Percentiles rank a stretch among this genome's conserved stretches.
These are phyloP conservation scores for Aspergillus sp. DNA, from an alignment of 2,329 filamentous ascomycete species.

Conservation along the genomic window DNA sequence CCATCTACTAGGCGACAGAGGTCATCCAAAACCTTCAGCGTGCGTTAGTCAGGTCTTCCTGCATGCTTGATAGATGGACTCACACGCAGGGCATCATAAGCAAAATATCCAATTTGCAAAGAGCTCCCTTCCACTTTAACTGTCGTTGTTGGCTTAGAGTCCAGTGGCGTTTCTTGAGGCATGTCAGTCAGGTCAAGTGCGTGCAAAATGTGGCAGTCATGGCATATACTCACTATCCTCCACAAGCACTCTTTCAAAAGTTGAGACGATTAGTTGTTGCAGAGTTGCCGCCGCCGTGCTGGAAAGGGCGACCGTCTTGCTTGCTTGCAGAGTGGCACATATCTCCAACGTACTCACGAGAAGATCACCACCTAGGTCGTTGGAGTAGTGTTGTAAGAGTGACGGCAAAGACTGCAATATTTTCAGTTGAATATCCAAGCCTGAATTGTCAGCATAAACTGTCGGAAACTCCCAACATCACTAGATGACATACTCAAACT, in stretches of 20 bases:
- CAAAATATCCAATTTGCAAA: slow-evolving; percentile 68
- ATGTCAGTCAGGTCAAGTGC: slow-evolving; percentile 12
- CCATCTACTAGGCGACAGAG: slow-evolving; percentile 84
- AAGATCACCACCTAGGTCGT: slow-evolving; percentile 74
- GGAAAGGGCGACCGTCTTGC: slow-evolving; percentile 89
- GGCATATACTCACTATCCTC: slow-evolving; percentile 67
- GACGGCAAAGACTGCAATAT: slow-evolving; percentile 90
- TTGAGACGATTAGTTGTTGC: slow-evolving; percentile 86
- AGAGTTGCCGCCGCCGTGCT: slow-evolving; percentile 95
- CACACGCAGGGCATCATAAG: slow-evolving; percentile 79
- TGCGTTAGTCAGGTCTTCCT: slow-evolving; percentile 9
- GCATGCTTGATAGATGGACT: slow-evolving; percentile 12
- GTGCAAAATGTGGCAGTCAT: not conserved
- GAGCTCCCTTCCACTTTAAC: slow-evolving; percentile 64
- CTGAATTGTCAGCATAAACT: slow-evolving; percentile 34
- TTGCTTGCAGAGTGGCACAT: slow-evolving; percentile 85
- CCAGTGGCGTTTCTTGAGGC: slow-evolving; percentile 37
- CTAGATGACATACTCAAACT: slow-evolving; percentile 55
- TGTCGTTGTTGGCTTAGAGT: slow-evolving; percentile 59
- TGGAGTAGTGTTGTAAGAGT: slow-evolving; percentile 83
- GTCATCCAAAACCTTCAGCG: slow-evolving; percentile 73
- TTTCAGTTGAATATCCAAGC: slow-evolving; percentile 89
- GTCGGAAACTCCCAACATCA: not conserved
- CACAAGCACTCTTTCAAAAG: slow-evolving; percentile 83
- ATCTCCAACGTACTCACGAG: slow-evolving; percentile 82